A percentile compares a stretch with the other conserved stretches of the same genome.
These are phyloP conservation scores for Rickenella mellea DNA, from an alignment of 768 basidiomycete species.

Conservation along the genomic window DNA sequence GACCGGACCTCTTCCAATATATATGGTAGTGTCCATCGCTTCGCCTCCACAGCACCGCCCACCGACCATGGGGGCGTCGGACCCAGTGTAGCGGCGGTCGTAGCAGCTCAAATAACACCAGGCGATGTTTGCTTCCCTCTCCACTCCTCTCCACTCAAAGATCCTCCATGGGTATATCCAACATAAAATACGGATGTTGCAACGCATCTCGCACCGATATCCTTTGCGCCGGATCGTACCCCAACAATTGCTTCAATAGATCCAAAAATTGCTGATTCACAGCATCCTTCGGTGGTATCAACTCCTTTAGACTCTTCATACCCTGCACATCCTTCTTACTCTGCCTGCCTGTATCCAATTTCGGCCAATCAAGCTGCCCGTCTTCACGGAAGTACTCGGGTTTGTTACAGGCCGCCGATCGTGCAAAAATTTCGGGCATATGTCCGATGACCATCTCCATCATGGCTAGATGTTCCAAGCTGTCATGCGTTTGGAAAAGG, in stretches of 20 bases:
- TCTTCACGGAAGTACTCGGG: constrained; percentile 91
- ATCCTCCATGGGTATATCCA: constrained; percentile 42
- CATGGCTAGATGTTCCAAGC: constrained; percentile 98
- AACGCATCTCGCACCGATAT: constrained; percentile 85
- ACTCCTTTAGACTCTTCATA: constrained; percentile 76
- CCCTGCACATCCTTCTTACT: constrained; percentile 90
- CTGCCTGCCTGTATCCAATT: constrained; percentile 76
- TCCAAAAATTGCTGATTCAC: constrained; percentile 78
- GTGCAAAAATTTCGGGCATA: constrained; percentile 83
- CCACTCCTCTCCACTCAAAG: too few species aligned
- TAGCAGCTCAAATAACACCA: too few species aligned
- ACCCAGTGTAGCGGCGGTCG: too few species aligned
- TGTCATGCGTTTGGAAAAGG: constrained; percentile 97
- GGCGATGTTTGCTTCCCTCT: too few species aligned
- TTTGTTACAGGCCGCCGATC: constrained; percentile 67
- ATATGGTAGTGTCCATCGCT: too few species aligned
- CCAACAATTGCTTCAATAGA: constrained; percentile 77
- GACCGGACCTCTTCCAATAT: too few species aligned
- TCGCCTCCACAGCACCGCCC: too few species aligned
- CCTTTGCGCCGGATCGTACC: constrained; percentile 83
- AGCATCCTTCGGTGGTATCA: constrained; percentile 71
- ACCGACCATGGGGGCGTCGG: too few species aligned
- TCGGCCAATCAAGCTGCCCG: constrained; percentile 84
- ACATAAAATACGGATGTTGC: constrained; percentile 75
- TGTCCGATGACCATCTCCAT: constrained; percentile 99